A percentile compares a stretch with the other conserved stretches of the same genome.
These are phyloP conservation scores for Phytophthora fragariaefolia DNA, from an alignment of 352 stramenopile genomes.

Conservation along the genomic window DNA sequence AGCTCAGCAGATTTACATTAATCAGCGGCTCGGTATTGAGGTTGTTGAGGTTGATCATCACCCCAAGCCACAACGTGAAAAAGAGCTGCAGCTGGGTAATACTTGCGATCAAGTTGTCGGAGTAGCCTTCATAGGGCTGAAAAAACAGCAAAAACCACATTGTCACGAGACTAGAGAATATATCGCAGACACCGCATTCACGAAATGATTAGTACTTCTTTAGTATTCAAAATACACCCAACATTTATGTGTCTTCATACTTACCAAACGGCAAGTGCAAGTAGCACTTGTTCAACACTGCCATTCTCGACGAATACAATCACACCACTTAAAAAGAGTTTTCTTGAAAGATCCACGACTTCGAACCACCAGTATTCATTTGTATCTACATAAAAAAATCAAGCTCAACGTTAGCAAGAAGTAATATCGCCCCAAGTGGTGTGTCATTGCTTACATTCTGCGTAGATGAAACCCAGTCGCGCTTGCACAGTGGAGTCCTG, in stretches of 20 bases:
- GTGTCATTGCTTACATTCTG: conserved; percentile 54
- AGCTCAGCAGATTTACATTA: conserved; percentile 64
- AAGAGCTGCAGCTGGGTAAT: conserved; percentile 82
- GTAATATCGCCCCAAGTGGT: background rate
- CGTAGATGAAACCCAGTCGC: conserved; percentile 80
- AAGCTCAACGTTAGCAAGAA: background rate
- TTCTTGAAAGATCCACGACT: conserved; percentile 77
- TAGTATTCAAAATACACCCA: background rate
- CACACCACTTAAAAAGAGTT: conserved; percentile 76
- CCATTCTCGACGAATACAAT: conserved; percentile 80
- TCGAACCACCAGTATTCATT: conserved; percentile 85
- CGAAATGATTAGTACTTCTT: too few species aligned
- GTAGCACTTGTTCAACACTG: conserved; percentile 71
- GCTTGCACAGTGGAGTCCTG: conserved; percentile 75
- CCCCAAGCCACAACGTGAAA: conserved; percentile 81
- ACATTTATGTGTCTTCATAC: background rate
- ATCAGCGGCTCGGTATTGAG: conserved; percentile 69
- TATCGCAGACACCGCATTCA: background rate
- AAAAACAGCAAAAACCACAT: conserved; percentile 86
- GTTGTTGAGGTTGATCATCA: conserved; percentile 77
- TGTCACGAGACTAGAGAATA: conserved; percentile 48
- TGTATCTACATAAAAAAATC: conserved; percentile 44
- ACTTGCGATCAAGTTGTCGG: conserved; percentile 75
- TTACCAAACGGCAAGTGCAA: conserved; percentile 72
- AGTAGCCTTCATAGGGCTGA: conserved; percentile 75